These are phyloP conservation scores for Sordariomycetes sp. DNA, from an alignment of 2,329 filamentous ascomycete species.

Conservation along the genomic window DNA sequence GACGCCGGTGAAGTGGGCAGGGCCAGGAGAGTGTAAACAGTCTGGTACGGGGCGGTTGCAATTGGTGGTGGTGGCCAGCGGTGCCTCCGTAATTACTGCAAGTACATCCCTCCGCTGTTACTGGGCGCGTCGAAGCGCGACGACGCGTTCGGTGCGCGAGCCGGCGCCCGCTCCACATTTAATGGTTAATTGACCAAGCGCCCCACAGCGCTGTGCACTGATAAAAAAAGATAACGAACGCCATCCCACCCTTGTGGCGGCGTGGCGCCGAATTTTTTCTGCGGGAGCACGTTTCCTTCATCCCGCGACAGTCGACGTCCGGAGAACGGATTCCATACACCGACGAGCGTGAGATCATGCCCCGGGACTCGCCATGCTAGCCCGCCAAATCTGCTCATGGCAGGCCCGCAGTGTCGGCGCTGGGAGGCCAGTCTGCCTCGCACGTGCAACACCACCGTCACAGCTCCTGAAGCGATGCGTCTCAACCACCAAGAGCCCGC, in stretches of 20 bases:
- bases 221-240: constrained; percentile 6
- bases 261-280: constrained; percentile 6
- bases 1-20: not conserved
- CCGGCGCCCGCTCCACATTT: not conserved
- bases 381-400: constrained; percentile 1
- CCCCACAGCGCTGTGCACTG: constrained; percentile 3
- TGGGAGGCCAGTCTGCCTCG: not conserved
- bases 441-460: not conserved
- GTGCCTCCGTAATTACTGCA: not conserved
- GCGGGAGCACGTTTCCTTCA: not conserved
- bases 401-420: not conserved
- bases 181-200: not conserved
- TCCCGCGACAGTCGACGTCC: not conserved
- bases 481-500: too few species aligned
- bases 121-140: not conserved
- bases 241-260: constrained; percentile 5
- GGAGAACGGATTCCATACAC: not conserved
- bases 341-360: not conserved
- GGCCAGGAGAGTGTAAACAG: not conserved
- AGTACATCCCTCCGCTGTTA: not conserved
- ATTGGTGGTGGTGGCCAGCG: not conserved
- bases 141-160: not conserved
- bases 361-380: not conserved
- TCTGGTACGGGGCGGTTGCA: not conserved
- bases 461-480: not conserved